Conservation (phyloP, 2,329 filamentous ascomycete species). For the Penicillium rolfsii region DNA sequence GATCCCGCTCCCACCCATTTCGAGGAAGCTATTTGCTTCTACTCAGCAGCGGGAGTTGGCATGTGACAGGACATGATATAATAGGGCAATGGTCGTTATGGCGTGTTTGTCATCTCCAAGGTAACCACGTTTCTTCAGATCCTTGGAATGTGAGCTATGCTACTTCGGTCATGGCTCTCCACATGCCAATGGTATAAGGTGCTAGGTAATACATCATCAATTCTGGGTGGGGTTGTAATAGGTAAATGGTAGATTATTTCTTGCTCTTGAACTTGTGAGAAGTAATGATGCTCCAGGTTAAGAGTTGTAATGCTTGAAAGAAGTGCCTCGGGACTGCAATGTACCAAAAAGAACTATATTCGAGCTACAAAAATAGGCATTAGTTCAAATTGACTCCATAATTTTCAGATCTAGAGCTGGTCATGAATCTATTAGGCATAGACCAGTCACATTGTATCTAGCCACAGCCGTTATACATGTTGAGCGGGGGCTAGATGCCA, state of each 20-base stretch:
- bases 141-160: background rate
- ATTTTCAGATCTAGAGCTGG: too few relatives aligned
- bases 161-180: background rate
- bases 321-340: background rate
- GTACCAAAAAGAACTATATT: too few relatives aligned
- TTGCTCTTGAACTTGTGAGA: background rate
- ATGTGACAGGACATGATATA: background rate
- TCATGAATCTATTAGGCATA: too few relatives aligned
- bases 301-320: too few relatives aligned
- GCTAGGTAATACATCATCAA: background rate
- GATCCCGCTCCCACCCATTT: background rate
- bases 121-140: conserved; percentile 6
- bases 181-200: background rate
- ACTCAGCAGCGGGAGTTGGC: background rate
- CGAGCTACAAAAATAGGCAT: too few relatives aligned
- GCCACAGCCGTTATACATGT: too few relatives aligned
- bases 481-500: too few relatives aligned
- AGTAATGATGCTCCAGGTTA: too few relatives aligned
- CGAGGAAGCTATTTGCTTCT: background rate
- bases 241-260: background rate
- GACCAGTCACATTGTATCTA: too few relatives aligned
- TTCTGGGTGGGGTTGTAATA: too few relatives aligned
- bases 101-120: background rate
- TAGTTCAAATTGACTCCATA: too few relatives aligned
- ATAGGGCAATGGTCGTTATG: background rate